phyloP scores from a whole-genome alignment of 225 moss, liverwort and hornwort species.

The Marchantia paleacea region DNA sequence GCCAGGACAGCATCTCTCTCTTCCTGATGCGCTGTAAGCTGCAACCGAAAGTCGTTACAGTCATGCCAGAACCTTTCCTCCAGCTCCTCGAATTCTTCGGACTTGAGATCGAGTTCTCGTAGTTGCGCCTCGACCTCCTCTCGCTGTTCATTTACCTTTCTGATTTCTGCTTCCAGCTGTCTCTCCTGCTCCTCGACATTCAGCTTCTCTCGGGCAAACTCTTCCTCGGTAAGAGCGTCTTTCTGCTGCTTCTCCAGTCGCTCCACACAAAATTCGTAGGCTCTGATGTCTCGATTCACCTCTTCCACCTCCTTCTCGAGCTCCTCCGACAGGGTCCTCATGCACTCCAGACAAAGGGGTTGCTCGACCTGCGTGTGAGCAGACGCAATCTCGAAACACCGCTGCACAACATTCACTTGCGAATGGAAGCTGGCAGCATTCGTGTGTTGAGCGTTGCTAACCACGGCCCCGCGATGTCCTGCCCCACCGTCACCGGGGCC shows the following conservation, averaged over 20 bases:
- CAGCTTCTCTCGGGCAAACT: slow-evolving; percentile 74
- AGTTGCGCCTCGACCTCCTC: slow-evolving; percentile 70
- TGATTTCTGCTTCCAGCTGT: slow-evolving; percentile 70
- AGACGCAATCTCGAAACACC: slow-evolving; percentile 91
- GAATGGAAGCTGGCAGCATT: slow-evolving; percentile 96
- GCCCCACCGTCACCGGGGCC: slow-evolving; percentile 52
- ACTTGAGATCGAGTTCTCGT: slow-evolving; percentile 71
- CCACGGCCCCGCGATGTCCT: slow-evolving; percentile 52
- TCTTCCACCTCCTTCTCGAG: slow-evolving; percentile 97
- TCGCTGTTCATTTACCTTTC: slow-evolving; percentile 70
- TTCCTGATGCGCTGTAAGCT: slow-evolving; percentile 93
- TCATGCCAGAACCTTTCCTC: slow-evolving; percentile 99
- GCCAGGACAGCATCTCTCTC: slow-evolving; percentile 90
- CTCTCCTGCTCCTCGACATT: slow-evolving; percentile 95
- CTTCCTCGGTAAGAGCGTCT: slow-evolving; percentile 87
- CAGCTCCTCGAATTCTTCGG: slow-evolving; percentile 75
- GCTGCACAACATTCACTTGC: slow-evolving; percentile 84
- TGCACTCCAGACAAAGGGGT: slow-evolving; percentile 96
- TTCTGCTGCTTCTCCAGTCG: slow-evolving; percentile 75
- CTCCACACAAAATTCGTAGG: slow-evolving; percentile 81
- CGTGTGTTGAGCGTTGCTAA: slow-evolving; percentile 65
- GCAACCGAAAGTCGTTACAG: slow-evolving; percentile 89
- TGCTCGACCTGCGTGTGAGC: slow-evolving; percentile 97
- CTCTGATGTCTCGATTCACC: slow-evolving; percentile 86
- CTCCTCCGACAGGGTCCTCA: slow-evolving; percentile 81